Percentiles rank a stretch among this genome's conserved stretches.
Evolutionary conservation across 2,329 filamentous ascomycete species (phyloP).

Genomic region (Fusarium hostae): DNA sequence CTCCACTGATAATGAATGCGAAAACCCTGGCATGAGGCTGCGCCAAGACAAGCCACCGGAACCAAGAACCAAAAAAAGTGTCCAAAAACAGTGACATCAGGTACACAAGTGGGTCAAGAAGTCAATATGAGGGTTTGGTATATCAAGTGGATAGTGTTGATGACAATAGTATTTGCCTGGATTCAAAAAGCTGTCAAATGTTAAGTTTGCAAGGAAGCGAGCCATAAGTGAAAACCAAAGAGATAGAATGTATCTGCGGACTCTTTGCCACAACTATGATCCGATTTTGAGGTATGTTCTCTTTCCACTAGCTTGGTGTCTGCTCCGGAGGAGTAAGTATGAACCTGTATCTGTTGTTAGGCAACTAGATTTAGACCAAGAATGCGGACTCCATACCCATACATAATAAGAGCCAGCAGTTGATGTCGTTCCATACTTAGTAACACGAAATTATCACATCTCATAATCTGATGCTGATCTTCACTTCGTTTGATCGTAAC

Average conservation of each 20-base stretch:
- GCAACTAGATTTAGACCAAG: background rate
- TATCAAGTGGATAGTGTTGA: rapidly evolving
- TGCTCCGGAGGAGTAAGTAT: background rate
- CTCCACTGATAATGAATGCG: background rate
- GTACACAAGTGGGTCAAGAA: no score
- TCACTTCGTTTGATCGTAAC: background rate
- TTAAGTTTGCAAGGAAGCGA: rapidly evolving
- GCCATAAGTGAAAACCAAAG: background rate
- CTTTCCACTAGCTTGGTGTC: background rate
- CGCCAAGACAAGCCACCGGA: slow-evolving; percentile 17
- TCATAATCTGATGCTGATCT: background rate
- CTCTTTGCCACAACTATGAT: background rate
- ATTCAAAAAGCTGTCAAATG: background rate
- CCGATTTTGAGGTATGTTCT: background rate
- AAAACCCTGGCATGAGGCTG: slow-evolving; percentile 8
- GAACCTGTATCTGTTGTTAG: background rate
- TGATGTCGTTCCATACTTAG: slow-evolving; percentile 19
- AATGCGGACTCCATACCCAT: background rate
- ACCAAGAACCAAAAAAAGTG: slow-evolving; percentile 10
- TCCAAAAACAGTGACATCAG: slow-evolving; percentile 11
- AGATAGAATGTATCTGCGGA: background rate
- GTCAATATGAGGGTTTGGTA: background rate
- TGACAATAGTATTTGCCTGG: rapidly evolving
- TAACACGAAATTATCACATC: background rate
- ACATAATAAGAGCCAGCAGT: background rate